Base-by-base conservation (phyloP, 352 stramenopile species). In the Globisporangium canariense region DNA sequence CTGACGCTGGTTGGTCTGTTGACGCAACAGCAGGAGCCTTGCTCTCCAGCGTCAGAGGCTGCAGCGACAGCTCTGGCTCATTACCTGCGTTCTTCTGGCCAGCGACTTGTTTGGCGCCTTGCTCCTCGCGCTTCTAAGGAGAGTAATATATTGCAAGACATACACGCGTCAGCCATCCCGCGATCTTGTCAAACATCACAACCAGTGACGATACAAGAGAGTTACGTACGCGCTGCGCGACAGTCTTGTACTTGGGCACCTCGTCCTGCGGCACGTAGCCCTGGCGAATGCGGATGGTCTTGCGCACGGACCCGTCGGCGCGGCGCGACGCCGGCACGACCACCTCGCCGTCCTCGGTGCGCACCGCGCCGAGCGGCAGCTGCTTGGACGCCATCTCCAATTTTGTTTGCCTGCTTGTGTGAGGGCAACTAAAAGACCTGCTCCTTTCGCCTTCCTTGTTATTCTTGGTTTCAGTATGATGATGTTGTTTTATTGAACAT, bases 231-330 rank as follows among this genome's bases (percentile, higher is more conserved):
- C 86, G 79, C 46, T 90, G 79, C 32, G 69, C 82, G 43, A 88
- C 66, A 32, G 84, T 87, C 64, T 91, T 89, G 73, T 95, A 95
- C 55, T 83, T 83, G 57, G 81, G 78, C 55, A 91, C 73, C 65
- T 96, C 87, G 58, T 96, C 87, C 69, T 92, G 85, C 51, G 83
- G 83, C 49, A 93, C 72, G 66, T 92, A 93, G 58, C 85, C 85
- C 68, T 88, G 67, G 36, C 87, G 87, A 64, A 96, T 89, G 60
- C 84, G 83, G 55, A 96, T 90, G 30, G 83, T 57, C 65, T 93
- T 93, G 54, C 87, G 83, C 58, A 83, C 75, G 0, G 85, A 90
- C 1, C 87, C 87, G 69, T 96, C 83, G 3, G 87, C 77, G 25
- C 86, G 81, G 25, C 62, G 67, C 25, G 75, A 89, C 57, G 75